Evolutionary conservation across 139 green algal species (phyloP), one percentile per base, ranked within the genome.

Genomic region (Chlamydomonas asymmetrica): DNA sequence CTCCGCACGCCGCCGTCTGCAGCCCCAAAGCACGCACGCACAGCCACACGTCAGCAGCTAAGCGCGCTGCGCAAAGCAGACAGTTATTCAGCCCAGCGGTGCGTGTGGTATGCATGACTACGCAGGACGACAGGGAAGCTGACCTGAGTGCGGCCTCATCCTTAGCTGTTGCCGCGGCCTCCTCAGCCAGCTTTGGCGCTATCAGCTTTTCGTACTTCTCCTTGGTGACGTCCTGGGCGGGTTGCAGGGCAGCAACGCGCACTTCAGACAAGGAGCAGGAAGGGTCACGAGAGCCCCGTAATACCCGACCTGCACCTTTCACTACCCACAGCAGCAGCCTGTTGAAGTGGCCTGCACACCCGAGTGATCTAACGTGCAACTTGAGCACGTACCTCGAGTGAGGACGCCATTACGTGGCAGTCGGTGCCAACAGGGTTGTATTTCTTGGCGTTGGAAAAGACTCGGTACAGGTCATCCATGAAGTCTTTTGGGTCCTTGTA

Each of bases 341-440:
- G n/a, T n/a, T n/a, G n/a, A n/a, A n/a, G n/a, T n/a, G n/a, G n/a
- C n/a, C n/a, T n/a, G n/a, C n/a, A n/a, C n/a, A n/a, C n/a, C n/a
- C n/a, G n/a, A n/a, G n/a, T n/a, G n/a, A n/a, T n/a, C n/a, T n/a
- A n/a, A n/a, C n/a, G n/a, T n/a, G n/a, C n/a, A n/a, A n/a, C n/a
- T n/a, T n/a, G n/a, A n/a, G n/a, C n/a, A n/a, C n/a, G n/a, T n/a
- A 91, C 88, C 88, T 90, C 80, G 38, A 95, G 74, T 29, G 81
- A 87, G 54, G 85, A 85, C 2, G 93, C 91, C 93, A 98, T 97
- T 25, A 95, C 66, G 75, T 89, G 71, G 35, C 97, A 92, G 80
- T 98, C 94, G 41, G 67, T 87, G 63, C 84, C 87, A 9, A 86
- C 86, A 56, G 87, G 87, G 75, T 98, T 98, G 85, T 94, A 98